Percentiles rank a stretch among this genome's conserved stretches.
Conservation (phyloP, 139 green algal genomes). For the Eudorina sp. region DNA sequence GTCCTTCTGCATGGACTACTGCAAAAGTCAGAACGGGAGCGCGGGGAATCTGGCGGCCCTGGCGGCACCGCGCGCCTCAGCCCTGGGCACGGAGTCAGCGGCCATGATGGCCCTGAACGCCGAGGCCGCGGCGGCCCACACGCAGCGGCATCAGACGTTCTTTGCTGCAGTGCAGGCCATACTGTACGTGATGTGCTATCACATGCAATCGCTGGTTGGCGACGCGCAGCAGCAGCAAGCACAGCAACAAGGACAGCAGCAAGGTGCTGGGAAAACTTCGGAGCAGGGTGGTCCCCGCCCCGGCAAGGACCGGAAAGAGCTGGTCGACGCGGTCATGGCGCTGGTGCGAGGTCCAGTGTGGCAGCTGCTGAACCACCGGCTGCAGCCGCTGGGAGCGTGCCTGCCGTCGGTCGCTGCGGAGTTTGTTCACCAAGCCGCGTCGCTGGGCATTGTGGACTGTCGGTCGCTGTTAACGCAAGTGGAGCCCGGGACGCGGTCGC, state of each 20-base stretch:
- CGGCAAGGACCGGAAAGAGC: constrained; percentile 21
- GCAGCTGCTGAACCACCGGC: constrained; percentile 69
- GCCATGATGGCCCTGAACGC: not conserved
- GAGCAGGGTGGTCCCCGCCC: constrained; percentile 30
- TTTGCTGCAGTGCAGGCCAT: constrained; percentile 72
- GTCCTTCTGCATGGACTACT: constrained; percentile 54
- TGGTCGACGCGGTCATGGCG: constrained; percentile 53
- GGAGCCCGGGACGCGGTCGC: constrained; percentile 3
- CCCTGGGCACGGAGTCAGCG: not conserved
- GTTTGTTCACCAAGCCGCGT: constrained; percentile 70
- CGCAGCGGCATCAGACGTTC: constrained; percentile 54
- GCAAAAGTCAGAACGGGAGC: constrained; percentile 15
- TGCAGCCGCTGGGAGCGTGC: constrained; percentile 79
- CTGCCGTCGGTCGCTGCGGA: constrained; percentile 75
- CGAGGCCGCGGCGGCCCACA: not conserved
- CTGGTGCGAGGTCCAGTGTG: constrained; percentile 64
- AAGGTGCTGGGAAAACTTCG: not conserved
- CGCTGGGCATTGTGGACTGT: constrained; percentile 66
- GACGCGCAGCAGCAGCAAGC: constrained; percentile 30
- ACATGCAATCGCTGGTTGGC: constrained; percentile 79
- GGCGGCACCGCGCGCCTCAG: not conserved
- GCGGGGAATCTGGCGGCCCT: not conserved
- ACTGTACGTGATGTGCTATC: constrained; percentile 94
- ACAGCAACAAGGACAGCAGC: constrained; percentile 47
- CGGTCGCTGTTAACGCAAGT: constrained; percentile 27